phyloP scores from a whole-genome alignment of 805 yeast species.

The Wickerhamomyces kurtzmanii region DNA sequence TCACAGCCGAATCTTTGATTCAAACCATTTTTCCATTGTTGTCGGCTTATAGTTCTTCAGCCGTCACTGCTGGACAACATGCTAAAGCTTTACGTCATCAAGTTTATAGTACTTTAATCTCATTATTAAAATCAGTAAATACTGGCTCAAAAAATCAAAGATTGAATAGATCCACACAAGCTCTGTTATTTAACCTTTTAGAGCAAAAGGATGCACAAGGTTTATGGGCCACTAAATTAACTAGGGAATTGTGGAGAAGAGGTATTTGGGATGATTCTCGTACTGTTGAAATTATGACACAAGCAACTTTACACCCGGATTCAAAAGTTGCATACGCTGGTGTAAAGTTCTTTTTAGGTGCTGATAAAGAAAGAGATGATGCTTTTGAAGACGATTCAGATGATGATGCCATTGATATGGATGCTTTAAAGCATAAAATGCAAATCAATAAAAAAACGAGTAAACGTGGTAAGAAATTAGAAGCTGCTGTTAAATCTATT shows the following conservation, averaged over 20 bases:
- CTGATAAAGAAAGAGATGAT: slow-evolving; percentile 89
- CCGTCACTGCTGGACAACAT: slow-evolving; percentile 39
- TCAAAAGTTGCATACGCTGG: slow-evolving; percentile 84
- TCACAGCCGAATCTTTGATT: slow-evolving; percentile 70
- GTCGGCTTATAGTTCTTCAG: slow-evolving; percentile 48
- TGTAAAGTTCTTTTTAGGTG: slow-evolving; percentile 84
- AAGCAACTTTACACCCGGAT: slow-evolving; percentile 86
- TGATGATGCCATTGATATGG: slow-evolving; percentile 69
- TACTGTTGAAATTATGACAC: slow-evolving; percentile 96
- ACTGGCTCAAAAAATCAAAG: slow-evolving; percentile 86
- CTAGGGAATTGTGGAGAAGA: slow-evolving; percentile 94
- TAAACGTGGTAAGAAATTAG: slow-evolving; percentile 75
- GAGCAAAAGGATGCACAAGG: slow-evolving; percentile 79
- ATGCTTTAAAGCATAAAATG: slow-evolving; percentile 68
- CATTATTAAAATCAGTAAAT: slow-evolving; percentile 73
- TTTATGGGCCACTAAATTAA: slow-evolving; percentile 91
- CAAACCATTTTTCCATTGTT: slow-evolving; percentile 85
- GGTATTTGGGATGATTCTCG: slow-evolving; percentile 98
- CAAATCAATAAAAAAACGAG: slow-evolving; percentile 74
- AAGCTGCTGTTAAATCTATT: slow-evolving; percentile 56
- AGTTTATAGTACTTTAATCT: slow-evolving; percentile 69
- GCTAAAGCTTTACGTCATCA: slow-evolving; percentile 79
- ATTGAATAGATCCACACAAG: slow-evolving; percentile 84
- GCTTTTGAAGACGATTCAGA: slow-evolving; percentile 61
- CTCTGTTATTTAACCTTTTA: slow-evolving; percentile 76